These are phyloP conservation scores for Xylaria acuta DNA, from an alignment of 495 filamentous ascomycete species.

Conservation along the genomic window DNA sequence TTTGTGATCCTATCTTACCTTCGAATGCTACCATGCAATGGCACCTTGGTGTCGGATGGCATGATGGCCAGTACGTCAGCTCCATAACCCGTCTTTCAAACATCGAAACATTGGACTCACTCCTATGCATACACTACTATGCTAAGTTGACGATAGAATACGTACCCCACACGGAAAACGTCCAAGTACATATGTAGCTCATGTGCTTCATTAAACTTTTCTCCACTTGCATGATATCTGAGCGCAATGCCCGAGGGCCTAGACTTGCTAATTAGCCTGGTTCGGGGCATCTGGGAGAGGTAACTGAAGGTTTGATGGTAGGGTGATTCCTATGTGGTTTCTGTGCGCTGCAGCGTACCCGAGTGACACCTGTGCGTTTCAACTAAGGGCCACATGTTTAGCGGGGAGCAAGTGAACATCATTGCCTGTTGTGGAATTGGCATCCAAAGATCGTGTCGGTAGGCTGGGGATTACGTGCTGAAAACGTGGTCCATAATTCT, in stretches of 20 bases:
- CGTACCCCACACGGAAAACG: background rate
- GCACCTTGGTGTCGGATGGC: conserved; percentile 11
- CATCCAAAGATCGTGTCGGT: conserved; percentile 7
- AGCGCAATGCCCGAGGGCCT: background rate
- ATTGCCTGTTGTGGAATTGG: conserved; percentile 20
- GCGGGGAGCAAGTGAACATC: conserved; percentile 1
- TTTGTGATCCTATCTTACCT: conserved; percentile 9
- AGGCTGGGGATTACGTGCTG: conserved; percentile 4
- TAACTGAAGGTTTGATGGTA: background rate
- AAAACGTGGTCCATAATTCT: conserved; percentile 22
- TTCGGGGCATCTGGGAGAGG: too few species aligned
- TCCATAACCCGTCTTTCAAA: background rate
- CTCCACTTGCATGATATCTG: conserved; percentile 2
- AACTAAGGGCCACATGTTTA: background rate
- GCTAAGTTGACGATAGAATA: background rate
- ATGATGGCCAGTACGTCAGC: background rate
- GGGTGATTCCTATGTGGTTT: background rate
- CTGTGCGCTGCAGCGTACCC: background rate
- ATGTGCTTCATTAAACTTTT: background rate
- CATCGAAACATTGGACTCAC: background rate
- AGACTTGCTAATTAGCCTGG: background rate
- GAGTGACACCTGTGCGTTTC: background rate
- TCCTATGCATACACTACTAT: background rate
- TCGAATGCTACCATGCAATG: conserved; percentile 18
- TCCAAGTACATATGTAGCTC: background rate